These are phyloP conservation scores for Xylaria sp. DNA, from an alignment of 2,329 filamentous ascomycete genomes.

Conservation along the genomic window DNA sequence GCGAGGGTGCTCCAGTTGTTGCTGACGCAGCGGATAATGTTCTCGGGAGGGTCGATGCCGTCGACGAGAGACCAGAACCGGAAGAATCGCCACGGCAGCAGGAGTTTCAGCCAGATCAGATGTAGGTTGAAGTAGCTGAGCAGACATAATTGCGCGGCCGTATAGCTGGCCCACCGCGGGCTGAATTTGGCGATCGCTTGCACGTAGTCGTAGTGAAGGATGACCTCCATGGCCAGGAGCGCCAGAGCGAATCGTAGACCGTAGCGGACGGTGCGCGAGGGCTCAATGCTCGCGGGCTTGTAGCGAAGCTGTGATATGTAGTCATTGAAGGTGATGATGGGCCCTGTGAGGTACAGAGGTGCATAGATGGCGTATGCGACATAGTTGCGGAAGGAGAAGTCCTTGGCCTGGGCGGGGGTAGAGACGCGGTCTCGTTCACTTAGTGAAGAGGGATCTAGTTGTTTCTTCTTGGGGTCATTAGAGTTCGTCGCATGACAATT, in stretches of 20 bases:
- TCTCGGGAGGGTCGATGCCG: conserved; percentile 93
- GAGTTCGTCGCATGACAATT: conserved; percentile 47
- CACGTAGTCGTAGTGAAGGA: conserved; percentile 92
- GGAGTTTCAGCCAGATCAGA: conserved; percentile 96
- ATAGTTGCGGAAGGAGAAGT: conserved; percentile 88
- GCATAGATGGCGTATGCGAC: conserved; percentile 90
- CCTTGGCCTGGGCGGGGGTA: conserved; percentile 74
- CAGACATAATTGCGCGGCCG: conserved; percentile 86
- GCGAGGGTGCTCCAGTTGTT: conserved; percentile 91
- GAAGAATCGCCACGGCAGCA: conserved; percentile 98
- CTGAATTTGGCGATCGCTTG: conserved; percentile 87
- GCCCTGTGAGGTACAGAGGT: conserved; percentile 90
- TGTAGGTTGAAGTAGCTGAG: conserved; percentile 96
- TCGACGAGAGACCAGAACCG: conserved; percentile 94
- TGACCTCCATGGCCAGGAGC: conserved; percentile 88
- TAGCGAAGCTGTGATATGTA: conserved; percentile 89
- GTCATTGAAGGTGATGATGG: conserved; percentile 97
- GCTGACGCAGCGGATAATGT: conserved; percentile 96
- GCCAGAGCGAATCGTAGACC: conserved; percentile 82
- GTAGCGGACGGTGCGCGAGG: conserved; percentile 79
- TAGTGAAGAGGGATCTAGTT: conserved; percentile 86
- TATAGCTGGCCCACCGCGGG: conserved; percentile 85
- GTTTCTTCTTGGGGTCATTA: conserved; percentile 93
- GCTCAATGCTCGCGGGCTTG: conserved; percentile 75
- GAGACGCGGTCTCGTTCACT: conserved; percentile 89